Evolutionary conservation across 352 stramenopile genomes (phyloP), one percentile per base, ranked within the genome.

Genomic region (Phytophthora pinifolia): DNA sequence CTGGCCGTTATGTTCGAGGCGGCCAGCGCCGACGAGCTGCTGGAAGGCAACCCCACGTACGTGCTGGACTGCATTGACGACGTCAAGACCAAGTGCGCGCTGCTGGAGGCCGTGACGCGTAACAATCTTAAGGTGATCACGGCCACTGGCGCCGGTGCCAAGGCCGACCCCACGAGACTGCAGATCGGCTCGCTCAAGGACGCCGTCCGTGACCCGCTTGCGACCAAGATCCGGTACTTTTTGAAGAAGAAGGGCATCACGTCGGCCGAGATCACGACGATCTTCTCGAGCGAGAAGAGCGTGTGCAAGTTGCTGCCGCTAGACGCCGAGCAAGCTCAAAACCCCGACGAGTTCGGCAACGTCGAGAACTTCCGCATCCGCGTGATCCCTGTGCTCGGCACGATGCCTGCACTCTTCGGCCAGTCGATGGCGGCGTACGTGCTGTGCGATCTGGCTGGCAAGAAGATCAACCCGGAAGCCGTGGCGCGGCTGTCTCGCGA

Each of bases 51-150:
- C 66, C 94, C 78, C 70, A 98, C 84, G 62, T 98, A 90, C 47
- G 89, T 99, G 17, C 72, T 99, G 59, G 97, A 99, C 72, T 99
- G 96, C 56, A 99, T 99, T 70, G 98, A 99, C 72, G 97, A 99
- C 76, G 88, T 98, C 29, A 95, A 91, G 42, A 99, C 97, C 38
- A 99, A 99, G 69, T 78, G 89, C 3, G 82, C 94, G 34, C 79
- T 99, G 18, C 72, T 99, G 15, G 80, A 88, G 22, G 77, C 95
- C 34, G 98, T 95, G 58, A 83, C 88, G 2, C 64, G 81, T 39
- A 87, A 88, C 55, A 70, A 71, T 2, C 67, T 92, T 42, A 86
- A 86, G 61, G 74, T 92, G n/a, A 89, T 92, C 62, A 92, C 84
- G n/a, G 79, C 84, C 27, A 94, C 78, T 18, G 96, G 96, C 32